Conservation (phyloP, 768 basidiomycete species). For the Calocera viscosa region DNA sequence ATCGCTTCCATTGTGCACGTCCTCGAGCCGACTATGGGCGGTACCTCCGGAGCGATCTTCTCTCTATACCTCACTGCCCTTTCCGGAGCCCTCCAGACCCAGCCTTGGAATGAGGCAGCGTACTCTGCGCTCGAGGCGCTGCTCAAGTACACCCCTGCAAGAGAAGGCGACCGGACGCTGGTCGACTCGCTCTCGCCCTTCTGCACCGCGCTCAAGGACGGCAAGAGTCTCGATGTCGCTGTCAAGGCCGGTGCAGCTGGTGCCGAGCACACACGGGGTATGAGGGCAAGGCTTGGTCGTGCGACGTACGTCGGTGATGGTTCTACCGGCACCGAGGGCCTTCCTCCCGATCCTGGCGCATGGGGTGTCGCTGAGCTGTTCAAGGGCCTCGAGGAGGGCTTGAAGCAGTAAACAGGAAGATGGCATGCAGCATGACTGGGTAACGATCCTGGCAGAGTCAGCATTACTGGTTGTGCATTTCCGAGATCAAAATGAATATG, state of each 20-base stretch:
- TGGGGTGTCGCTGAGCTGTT: constrained; percentile 56
- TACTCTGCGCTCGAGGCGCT: constrained; percentile 42
- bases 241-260: constrained; percentile 50
- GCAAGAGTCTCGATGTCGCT: constrained; percentile 36
- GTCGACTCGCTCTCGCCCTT: constrained; percentile 85
- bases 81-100: neutral
- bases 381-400: constrained; percentile 29
- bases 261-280: constrained; percentile 58
- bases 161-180: constrained; percentile 80
- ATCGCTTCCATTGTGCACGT: constrained; percentile 30
- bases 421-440: neutral
- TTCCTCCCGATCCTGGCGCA: constrained; percentile 80
- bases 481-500: no score
- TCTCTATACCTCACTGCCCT: constrained; percentile 8
- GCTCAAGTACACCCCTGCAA: constrained; percentile 76
- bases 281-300: constrained; percentile 76
- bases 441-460: neutral
- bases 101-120: neutral
- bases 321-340: constrained; percentile 41
- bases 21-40: constrained; percentile 43
- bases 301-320: constrained; percentile 60
- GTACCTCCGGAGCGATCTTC: constrained; percentile 38
- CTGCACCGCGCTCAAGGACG: constrained; percentile 35
- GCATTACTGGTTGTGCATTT: neutral
- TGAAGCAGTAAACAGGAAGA: neutral